phyloP scores from a whole-genome alignment of 148 eudicot species.

The Cornus controversa region DNA sequence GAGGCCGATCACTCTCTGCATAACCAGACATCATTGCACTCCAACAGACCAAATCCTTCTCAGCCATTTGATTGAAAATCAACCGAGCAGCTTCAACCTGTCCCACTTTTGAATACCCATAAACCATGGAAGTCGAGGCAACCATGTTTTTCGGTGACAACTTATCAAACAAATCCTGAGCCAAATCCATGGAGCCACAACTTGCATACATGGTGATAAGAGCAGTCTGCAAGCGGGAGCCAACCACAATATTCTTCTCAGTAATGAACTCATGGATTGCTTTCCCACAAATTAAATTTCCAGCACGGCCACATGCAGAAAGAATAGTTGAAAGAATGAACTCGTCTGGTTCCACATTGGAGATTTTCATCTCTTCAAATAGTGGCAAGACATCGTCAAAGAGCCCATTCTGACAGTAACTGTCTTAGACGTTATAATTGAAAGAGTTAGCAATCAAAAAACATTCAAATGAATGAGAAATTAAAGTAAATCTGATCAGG shows the following conservation, averaged over 20 bases:
- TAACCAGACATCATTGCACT: slow-evolving; percentile 58
- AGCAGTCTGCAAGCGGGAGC: slow-evolving; percentile 39
- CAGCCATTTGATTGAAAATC: slow-evolving; percentile 36
- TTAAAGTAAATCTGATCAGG: too few relatives aligned
- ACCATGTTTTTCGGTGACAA: slow-evolving; percentile 34
- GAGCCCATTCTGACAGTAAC: slow-evolving; percentile 39
- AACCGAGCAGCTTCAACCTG: slow-evolving; percentile 36
- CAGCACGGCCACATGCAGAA: slow-evolving; percentile 40
- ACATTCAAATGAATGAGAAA: too few relatives aligned
- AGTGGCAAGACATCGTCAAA: slow-evolving; percentile 37
- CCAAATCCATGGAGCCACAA: slow-evolving; percentile 49
- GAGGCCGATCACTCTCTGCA: slow-evolving; percentile 45
- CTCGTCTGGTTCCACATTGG: slow-evolving; percentile 38
- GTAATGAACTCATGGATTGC: slow-evolving; percentile 36
- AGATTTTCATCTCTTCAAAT: slow-evolving; percentile 49
- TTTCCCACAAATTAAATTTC: slow-evolving; percentile 40
- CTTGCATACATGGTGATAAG: slow-evolving; percentile 49
- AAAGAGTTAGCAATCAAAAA: neutral
- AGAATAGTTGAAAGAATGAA: slow-evolving; percentile 34
- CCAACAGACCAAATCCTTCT: slow-evolving; percentile 56
- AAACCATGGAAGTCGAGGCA: slow-evolving; percentile 48
- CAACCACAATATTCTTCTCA: slow-evolving; percentile 25
- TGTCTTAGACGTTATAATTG: slow-evolving; percentile 10
- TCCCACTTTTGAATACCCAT: slow-evolving; percentile 46
- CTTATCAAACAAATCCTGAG: slow-evolving; percentile 35